Evolutionary conservation across 768 basidiomycete genomes (phyloP), one percentile per base, ranked within the genome.

Genomic region (Hypholoma fasciculare): DNA sequence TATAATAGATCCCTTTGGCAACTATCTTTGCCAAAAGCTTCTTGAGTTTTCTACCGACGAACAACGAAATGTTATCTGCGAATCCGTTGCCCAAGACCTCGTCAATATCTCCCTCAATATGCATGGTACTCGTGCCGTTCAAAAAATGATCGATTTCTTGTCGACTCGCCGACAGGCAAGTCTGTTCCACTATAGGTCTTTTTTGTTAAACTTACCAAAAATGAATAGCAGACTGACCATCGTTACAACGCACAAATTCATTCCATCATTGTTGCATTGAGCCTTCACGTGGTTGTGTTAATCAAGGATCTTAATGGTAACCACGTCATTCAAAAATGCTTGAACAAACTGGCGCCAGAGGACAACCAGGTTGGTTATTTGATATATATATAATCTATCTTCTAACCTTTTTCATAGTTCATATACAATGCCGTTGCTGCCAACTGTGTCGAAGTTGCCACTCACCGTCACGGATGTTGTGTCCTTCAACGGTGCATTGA

Each of bases 101-200:
- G 97, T 99, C 67, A 94, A 90, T 70, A 98, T 99, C 69, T 97
- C 95, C 36, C 81, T 99, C 61, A 99, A 99, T 76, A 99, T 99
- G 97, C 97, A 99, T 74, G 97, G 97, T 34, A 99, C 97, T 34
- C 88, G 97, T 60, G 97, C 97, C 26, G 97, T 98, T 58, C 97
- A 99, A 79, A 98, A 98, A 80, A 98, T 98, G 96, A 97, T 99
- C 62, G 97, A 99, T 74, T 98, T 97, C 80, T 77, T 99, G 69
- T 96, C 96, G 19, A 94, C 93, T 54, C 88, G 92, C 67, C 81
- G 97, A 69, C 94, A 95, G 90, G 92, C 80, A 78, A 83, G 88
- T 85, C 61, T 59, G 68, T 53, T 69, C 62, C 61, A 64, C 17
- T 37, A 58, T 61, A 65, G 56, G 49, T 63, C 64, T 70, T 72